Evolutionary conservation across 345 rosid genomes (phyloP), one percentile per base, ranked within the genome.

Genomic region (Lepidium didymum): DNA sequence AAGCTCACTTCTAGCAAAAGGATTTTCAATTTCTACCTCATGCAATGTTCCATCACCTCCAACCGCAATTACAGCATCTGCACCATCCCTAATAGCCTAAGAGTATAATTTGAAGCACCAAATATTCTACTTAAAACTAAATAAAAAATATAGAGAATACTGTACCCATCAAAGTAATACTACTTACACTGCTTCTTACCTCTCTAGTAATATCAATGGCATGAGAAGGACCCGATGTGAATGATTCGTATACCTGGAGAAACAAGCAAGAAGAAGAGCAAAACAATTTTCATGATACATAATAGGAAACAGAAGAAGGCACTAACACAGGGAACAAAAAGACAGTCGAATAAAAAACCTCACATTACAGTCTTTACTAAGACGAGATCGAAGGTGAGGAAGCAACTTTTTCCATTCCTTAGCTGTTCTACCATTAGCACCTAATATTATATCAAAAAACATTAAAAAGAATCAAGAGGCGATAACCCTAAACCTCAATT

Each of bases 41-140:
- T 94, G 99, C 77, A 94, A 79, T 40, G 99, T 94, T 64, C 99
- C 97, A 77, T 94, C 99, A 21, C 99, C 99, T 76, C 99, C 99
- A 15, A 94, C 99, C 31, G 99, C 97, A 83, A 94, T 83, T 62
- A 94, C 97, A 67, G 97, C 97, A 77, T 91, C 95, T 35, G 89
- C 97, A 25, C 97, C 97, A 70, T 85, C 89, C 67, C 86, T 80
- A 63, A 94, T 94, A 44, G 97, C 96, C 99, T 91, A 76, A 51
- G 34, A 45, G 57, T 13, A 43, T 42, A 58, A 35, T 64, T 49
- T 62, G 8, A 56, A 47, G 70, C 19, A 46, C 37, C 66, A 59
- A 19, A 64, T 34, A 33, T 29, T 53, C 21, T 54, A 38, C 19
- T 10, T 35, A 38, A 8, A 19, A 21, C 13, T 5, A 57, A 57